Percentiles rank a stretch among this genome's conserved stretches.
Evolutionary conservation across 495 filamentous ascomycete genomes (phyloP).

Genomic region (Penicillium nucicola): DNA sequence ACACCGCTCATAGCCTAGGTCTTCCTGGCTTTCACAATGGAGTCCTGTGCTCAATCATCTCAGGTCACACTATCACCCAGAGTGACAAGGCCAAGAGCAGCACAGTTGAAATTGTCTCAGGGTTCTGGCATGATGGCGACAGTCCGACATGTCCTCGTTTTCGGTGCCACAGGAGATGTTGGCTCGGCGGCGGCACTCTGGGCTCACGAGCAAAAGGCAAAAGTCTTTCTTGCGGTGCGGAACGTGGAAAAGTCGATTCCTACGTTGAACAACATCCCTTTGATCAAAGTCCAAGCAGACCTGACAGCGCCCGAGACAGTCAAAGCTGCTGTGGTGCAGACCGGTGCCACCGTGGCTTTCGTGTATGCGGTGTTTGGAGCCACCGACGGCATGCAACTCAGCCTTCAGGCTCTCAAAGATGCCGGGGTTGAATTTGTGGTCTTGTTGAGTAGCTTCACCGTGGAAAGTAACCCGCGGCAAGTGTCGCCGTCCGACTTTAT

Average conservation of each 20-base stretch:
- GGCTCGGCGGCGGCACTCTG: conserved; percentile 8
- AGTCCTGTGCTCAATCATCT: too few relatives aligned
- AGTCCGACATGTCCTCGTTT: conserved; percentile 9
- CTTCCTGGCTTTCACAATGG: too few relatives aligned
- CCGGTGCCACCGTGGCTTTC: conserved; percentile 10
- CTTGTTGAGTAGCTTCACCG: conserved; percentile 15
- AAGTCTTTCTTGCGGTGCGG: conserved; percentile 14
- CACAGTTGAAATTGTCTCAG: too few relatives aligned
- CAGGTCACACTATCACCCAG: too few relatives aligned
- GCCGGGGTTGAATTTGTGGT: conserved; percentile 15
- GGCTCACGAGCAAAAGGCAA: conserved; percentile 9
- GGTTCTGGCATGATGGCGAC: background rate
- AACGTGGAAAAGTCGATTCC: conserved; percentile 11
- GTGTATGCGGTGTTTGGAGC: conserved; percentile 10
- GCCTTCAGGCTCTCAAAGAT: conserved; percentile 8
- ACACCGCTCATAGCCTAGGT: too few relatives aligned
- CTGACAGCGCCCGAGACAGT: conserved; percentile 9
- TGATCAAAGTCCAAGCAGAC: conserved; percentile 10
- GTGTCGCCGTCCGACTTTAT: conserved; percentile 2
- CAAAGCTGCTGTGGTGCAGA: conserved; percentile 4
- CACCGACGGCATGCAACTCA: conserved; percentile 4
- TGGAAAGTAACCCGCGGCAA: background rate
- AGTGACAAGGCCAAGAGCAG: too few relatives aligned
- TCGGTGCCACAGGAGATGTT: conserved; percentile 10
- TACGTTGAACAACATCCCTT: background rate